Conservation (phyloP, 345 rosid genomes). For the Hibiscus syriacus region DNA sequence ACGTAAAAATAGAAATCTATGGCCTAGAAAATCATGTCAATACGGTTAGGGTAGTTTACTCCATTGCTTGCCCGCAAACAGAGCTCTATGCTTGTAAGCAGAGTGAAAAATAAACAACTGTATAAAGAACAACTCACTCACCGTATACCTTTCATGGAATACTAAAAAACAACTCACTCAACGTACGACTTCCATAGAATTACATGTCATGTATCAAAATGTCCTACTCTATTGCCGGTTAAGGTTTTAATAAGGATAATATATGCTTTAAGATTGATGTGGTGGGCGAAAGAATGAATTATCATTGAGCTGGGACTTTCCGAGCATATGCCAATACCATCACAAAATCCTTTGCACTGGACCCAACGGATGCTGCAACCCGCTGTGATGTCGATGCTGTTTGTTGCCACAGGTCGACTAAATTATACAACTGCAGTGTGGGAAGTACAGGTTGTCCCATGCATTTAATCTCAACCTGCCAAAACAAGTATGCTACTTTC, state of each 20-base stretch:
- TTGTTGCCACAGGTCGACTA: slow-evolving; percentile 67
- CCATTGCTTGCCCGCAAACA: not conserved
- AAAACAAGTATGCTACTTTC: not conserved
- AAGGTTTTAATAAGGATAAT: not conserved
- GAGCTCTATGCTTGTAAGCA: no score
- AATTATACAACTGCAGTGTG: slow-evolving; percentile 39
- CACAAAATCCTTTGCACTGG: slow-evolving; percentile 70
- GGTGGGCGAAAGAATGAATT: not conserved
- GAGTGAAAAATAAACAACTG: no score
- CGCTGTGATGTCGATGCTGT: slow-evolving; percentile 40
- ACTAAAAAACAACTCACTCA: not conserved
- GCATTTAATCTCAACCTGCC: slow-evolving; percentile 12
- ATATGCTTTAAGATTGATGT: not conserved
- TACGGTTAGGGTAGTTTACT: no score
- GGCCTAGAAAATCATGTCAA: no score
- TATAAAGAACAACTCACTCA: not conserved
- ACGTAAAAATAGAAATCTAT: no score
- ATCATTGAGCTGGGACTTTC: slow-evolving; percentile 23
- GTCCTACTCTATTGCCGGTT: not conserved
- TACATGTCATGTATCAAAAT: slow-evolving; percentile 11
- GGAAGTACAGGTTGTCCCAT: slow-evolving; percentile 68
- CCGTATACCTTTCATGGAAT: slow-evolving; percentile 1
- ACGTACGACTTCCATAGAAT: not conserved
- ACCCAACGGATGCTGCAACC: slow-evolving; percentile 48
- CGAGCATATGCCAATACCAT: slow-evolving; percentile 67